A percentile compares a stretch with the other conserved stretches of the same genome.
Conservation (phyloP, 805 yeast species). For the Metschnikowia colocasiae region DNA sequence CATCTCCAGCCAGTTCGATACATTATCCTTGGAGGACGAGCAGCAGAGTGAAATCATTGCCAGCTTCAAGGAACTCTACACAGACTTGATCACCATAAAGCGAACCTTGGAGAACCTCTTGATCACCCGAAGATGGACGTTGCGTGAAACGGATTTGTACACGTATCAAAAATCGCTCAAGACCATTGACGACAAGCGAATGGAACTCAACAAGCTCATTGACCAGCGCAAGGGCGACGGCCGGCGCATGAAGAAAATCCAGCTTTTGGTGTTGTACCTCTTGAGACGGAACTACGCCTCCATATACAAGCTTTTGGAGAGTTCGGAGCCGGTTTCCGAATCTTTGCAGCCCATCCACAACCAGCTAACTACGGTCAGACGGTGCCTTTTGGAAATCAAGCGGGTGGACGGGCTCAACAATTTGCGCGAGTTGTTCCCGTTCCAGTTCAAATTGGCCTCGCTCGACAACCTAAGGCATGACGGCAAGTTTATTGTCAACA, state of each 20-base stretch:
- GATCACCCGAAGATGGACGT: slow-evolving; percentile 94
- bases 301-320: slow-evolving; percentile 82
- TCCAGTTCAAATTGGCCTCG: slow-evolving; percentile 88
- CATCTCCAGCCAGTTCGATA: slow-evolving; percentile 23
- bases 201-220: slow-evolving; percentile 30
- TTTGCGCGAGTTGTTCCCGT: slow-evolving; percentile 89
- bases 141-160: slow-evolving; percentile 92
- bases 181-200: slow-evolving; percentile 68
- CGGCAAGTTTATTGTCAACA: slow-evolving; percentile 87
- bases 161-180: slow-evolving; percentile 72
- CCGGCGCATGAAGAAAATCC: slow-evolving; percentile 29
- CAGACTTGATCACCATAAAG: slow-evolving; percentile 61
- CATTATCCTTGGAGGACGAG: slow-evolving; percentile 21
- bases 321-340: slow-evolving; percentile 94
- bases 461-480: slow-evolving; percentile 83
- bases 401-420: slow-evolving; percentile 89
- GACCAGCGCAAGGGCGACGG: slow-evolving; percentile 15
- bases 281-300: slow-evolving; percentile 88
- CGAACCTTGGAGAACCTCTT: slow-evolving; percentile 74
- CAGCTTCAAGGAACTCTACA: slow-evolving; percentile 51
- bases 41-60: slow-evolving; percentile 40
- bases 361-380: slow-evolving; percentile 85
- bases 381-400: slow-evolving; percentile 85
- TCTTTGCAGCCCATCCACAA: slow-evolving; percentile 91
- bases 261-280: slow-evolving; percentile 61